Conservation (phyloP, 305 asterid genomes). For the Nicotiana rustica region DNA sequence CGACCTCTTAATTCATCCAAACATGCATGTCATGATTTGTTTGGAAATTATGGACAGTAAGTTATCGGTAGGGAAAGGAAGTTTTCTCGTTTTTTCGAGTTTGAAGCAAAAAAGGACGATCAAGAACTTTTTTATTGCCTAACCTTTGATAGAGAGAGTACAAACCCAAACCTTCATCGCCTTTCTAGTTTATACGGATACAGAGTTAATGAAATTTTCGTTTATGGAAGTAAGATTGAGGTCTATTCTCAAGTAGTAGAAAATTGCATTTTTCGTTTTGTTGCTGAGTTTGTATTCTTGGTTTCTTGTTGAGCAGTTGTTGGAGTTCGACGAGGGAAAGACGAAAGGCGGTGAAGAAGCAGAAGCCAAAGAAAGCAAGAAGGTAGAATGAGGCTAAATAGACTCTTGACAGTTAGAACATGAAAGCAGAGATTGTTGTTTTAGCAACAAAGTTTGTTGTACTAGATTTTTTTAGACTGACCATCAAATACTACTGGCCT, state of each 20-base stretch:
- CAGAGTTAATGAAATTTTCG: no score
- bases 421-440: slow-evolving; percentile 12
- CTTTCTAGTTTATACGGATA: not conserved
- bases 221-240: no score
- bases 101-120: not conserved
- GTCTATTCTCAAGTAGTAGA: no score
- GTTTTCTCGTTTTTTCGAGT: not conserved
- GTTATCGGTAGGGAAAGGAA: not conserved
- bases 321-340: slow-evolving; percentile 82
- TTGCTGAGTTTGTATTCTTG: not conserved
- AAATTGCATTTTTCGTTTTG: not conserved
- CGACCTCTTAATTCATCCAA: not conserved
- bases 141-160: not conserved
- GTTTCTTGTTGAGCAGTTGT: slow-evolving; percentile 51
- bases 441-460: slow-evolving; percentile 30
- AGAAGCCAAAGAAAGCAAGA: slow-evolving; percentile 54
- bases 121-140: not conserved
- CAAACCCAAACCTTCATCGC: not conserved
- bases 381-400: slow-evolving; percentile 51
- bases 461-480: slow-evolving; percentile 27
- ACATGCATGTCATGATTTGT: not conserved
- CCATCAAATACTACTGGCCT: slow-evolving; percentile 14
- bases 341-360: slow-evolving; percentile 44
- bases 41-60: not conserved
- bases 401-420: not conserved